phyloP scores from a whole-genome alignment of 306 rosid species.

The Lablab purpureus region DNA sequence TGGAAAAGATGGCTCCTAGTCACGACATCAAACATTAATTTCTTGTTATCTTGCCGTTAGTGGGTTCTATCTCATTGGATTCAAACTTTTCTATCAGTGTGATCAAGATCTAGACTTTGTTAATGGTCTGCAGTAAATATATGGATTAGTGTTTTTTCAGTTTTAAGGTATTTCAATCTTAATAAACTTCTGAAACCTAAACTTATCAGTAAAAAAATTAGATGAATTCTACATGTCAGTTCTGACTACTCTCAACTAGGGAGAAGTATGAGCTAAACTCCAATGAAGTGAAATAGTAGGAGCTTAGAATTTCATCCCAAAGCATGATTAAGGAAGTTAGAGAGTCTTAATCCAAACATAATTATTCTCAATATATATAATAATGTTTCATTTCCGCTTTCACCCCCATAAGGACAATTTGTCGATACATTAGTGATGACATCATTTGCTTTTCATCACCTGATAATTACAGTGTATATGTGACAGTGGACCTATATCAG shows the following conservation, averaged over 20 bases:
- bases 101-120: no score
- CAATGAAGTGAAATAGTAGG: not conserved
- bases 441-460: slow-evolving; percentile 1
- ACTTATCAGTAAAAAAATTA: no score
- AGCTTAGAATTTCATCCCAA: not conserved
- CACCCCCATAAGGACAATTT: slow-evolving; percentile 15
- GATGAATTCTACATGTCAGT: no score
- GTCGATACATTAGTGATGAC: slow-evolving; percentile 27
- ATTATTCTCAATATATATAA: slow-evolving; percentile 37
- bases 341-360: slow-evolving; percentile 26
- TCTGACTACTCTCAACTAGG: not conserved
- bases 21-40: slow-evolving; percentile 16
- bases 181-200: no score
- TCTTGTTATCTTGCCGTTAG: not conserved
- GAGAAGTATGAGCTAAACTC: not conserved
- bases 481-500: slow-evolving; percentile 17
- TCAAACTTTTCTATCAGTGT: no score
- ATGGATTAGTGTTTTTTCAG: no score
- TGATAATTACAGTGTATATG: not conserved
- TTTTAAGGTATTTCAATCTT: no score
- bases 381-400: slow-evolving; percentile 34
- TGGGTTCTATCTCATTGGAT: no score
- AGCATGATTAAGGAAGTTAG: slow-evolving; percentile 38
- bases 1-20: not conserved
- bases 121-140: no score